Evolutionary conservation across 352 stramenopile genomes (phyloP).

Genomic region (Phytophthora pisi): DNA sequence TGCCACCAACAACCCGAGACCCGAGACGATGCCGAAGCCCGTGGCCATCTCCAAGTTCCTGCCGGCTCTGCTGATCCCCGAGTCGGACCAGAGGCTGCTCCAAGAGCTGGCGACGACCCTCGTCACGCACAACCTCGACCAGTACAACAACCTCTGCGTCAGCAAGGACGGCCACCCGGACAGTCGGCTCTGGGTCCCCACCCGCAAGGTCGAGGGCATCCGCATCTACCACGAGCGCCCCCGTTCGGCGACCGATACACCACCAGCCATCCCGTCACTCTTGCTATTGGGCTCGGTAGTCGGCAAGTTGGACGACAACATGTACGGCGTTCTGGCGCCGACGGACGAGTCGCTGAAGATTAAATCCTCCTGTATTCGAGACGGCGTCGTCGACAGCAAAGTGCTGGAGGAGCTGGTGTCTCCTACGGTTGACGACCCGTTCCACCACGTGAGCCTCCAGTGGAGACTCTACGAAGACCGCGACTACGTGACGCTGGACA

Average conservation of each 20-base stretch:
- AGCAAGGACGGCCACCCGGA: constrained; percentile 38
- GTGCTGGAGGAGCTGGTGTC: constrained; percentile 35
- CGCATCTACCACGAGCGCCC: constrained; percentile 40
- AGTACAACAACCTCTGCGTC: constrained; percentile 36
- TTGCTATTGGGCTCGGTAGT: constrained; percentile 37
- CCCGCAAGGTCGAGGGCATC: constrained; percentile 31
- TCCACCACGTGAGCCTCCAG: constrained; percentile 40
- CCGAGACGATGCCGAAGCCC: constrained; percentile 22
- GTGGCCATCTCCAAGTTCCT: constrained; percentile 36
- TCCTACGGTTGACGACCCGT: constrained; percentile 37
- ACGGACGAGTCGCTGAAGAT: constrained; percentile 44
- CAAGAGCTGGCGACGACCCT: constrained; percentile 33
- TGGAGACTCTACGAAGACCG: constrained; percentile 42
- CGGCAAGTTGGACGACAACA: constrained; percentile 42
- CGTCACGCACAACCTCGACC: constrained; percentile 36
- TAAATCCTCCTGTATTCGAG: constrained; percentile 37
- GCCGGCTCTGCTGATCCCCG: constrained; percentile 32
- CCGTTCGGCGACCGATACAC: background rate
- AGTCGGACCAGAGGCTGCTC: constrained; percentile 30
- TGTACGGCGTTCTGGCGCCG: constrained; percentile 36
- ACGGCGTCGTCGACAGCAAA: constrained; percentile 40
- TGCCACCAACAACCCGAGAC: constrained; percentile 9
- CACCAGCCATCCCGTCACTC: constrained; percentile 34
- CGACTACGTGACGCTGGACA: constrained; percentile 47
- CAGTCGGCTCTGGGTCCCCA: constrained; percentile 33